phyloP scores from a whole-genome alignment of 164 flowering plant species.

The Chloranthus sessilifolius region DNA sequence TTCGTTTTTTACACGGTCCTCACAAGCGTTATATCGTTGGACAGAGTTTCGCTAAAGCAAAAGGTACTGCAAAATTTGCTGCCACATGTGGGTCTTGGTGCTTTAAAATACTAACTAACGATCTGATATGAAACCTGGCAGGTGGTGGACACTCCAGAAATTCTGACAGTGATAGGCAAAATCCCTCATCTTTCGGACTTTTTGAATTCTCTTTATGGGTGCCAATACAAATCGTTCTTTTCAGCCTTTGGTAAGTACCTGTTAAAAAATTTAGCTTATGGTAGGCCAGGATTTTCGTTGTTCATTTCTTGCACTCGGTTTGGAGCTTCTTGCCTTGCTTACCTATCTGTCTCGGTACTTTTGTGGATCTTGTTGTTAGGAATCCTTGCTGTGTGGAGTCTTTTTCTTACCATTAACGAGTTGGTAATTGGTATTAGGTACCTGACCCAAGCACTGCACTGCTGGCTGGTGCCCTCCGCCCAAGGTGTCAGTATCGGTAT shows the following conservation, averaged over 20 bases:
- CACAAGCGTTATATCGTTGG: conserved; percentile 86
- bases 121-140: conserved; percentile 22
- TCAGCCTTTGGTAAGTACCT: conserved; percentile 75
- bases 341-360: no score
- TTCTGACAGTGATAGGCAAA: conserved; percentile 86
- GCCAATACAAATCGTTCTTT: conserved; percentile 91
- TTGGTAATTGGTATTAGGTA: no score
- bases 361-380: no score
- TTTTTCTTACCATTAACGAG: no score
- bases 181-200: conserved; percentile 80
- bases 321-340: no score
- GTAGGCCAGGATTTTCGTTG: no score
- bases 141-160: conserved; percentile 99
- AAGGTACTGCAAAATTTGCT: conserved; percentile 48
- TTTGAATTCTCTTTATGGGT: conserved; percentile 81
- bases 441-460: no score
- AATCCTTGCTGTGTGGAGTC: no score
- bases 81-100: neutral
- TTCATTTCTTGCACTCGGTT: no score
- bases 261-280: no score
- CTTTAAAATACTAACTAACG: neutral
- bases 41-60: conserved; percentile 87
- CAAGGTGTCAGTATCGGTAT: no score
- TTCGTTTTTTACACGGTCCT: conserved; percentile 94
- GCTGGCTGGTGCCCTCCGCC: no score